These are phyloP conservation scores for Populus deltoides DNA, from an alignment of 345 rosid species.

Conservation along the genomic window DNA sequence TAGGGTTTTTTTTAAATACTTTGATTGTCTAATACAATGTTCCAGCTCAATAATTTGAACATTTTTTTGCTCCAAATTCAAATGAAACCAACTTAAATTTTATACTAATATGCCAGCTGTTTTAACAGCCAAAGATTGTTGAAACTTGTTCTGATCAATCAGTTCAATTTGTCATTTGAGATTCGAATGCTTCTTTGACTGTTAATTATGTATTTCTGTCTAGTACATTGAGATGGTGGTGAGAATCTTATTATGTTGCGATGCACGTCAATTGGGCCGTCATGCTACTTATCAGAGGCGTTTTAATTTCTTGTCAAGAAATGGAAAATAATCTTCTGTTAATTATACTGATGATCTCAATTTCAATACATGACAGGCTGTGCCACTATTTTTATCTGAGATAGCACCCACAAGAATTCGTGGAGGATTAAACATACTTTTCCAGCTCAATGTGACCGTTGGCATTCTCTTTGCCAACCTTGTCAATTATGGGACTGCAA, in stretches of 20 bases:
- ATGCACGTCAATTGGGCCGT: no score
- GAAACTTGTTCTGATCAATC: neutral
- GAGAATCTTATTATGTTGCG: no score
- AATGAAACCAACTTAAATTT: neutral
- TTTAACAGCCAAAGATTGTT: slow-evolving; percentile 11
- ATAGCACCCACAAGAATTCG: slow-evolving; percentile 93
- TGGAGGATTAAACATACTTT: slow-evolving; percentile 85
- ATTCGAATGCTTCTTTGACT: neutral
- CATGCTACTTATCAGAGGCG: no score
- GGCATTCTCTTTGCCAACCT: slow-evolving; percentile 91
- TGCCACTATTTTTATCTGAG: slow-evolving; percentile 90
- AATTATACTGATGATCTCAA: neutral
- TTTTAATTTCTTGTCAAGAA: neutral
- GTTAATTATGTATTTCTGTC: neutral
- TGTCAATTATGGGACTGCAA: slow-evolving; percentile 87
- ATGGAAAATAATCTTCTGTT: neutral
- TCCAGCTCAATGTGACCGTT: slow-evolving; percentile 90
- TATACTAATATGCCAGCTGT: neutral
- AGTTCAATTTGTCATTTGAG: neutral
- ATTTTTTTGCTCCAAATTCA: neutral
- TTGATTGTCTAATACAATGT: neutral
- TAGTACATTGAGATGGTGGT: no score
- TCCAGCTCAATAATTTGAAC: neutral
- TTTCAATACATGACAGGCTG: slow-evolving; percentile 50
- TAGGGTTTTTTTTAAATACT: neutral